A percentile compares a stretch with the other conserved stretches of the same genome.
Conservation (phyloP, 2,329 filamentous ascomycete species). For the Cyphellophora attinorum region DNA sequence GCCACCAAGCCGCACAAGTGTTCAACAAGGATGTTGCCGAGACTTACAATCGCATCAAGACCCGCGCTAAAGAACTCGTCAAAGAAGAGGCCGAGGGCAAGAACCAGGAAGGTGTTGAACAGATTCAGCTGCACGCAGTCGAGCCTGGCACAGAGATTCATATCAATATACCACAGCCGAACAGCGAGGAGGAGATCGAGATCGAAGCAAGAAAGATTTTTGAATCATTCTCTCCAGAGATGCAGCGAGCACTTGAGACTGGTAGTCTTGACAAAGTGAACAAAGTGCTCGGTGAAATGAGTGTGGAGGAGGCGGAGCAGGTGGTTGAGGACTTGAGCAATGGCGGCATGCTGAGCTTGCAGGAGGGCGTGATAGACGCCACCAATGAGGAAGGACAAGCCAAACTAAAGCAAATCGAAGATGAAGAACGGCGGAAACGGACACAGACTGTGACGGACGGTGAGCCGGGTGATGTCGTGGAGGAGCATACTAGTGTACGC, state of each 20-base stretch:
- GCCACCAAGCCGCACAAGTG: slow-evolving; percentile 80
- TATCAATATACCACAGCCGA: slow-evolving; percentile 66
- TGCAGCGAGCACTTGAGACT: slow-evolving; percentile 75
- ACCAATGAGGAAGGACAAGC: slow-evolving; percentile 79
- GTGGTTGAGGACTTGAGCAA: slow-evolving; percentile 71
- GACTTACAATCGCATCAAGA: slow-evolving; percentile 75
- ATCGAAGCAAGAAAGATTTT: slow-evolving; percentile 65
- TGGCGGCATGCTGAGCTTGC: slow-evolving; percentile 80
- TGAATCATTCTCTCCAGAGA: slow-evolving; percentile 69
- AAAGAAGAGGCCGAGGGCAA: slow-evolving; percentile 46
- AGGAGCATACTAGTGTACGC: not conserved
- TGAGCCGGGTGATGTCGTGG: slow-evolving; percentile 14
- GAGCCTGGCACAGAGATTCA: slow-evolving; percentile 87
- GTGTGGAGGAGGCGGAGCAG: slow-evolving; percentile 76
- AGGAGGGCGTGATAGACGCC: slow-evolving; percentile 89
- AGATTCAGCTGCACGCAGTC: slow-evolving; percentile 94
- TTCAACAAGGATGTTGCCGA: slow-evolving; percentile 89
- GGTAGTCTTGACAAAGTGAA: slow-evolving; percentile 85
- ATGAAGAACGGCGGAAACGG: slow-evolving; percentile 33
- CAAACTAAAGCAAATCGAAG: slow-evolving; percentile 66
- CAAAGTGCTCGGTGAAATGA: slow-evolving; percentile 79
- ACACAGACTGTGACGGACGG: slow-evolving; percentile 8
- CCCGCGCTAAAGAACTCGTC: slow-evolving; percentile 63
- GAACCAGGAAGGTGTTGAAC: slow-evolving; percentile 64
- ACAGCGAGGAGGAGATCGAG: slow-evolving; percentile 54